Percentiles rank a stretch among this genome's conserved stretches.
Evolutionary conservation across 345 rosid species (phyloP).

Genomic region (Corchorus capsularis): DNA sequence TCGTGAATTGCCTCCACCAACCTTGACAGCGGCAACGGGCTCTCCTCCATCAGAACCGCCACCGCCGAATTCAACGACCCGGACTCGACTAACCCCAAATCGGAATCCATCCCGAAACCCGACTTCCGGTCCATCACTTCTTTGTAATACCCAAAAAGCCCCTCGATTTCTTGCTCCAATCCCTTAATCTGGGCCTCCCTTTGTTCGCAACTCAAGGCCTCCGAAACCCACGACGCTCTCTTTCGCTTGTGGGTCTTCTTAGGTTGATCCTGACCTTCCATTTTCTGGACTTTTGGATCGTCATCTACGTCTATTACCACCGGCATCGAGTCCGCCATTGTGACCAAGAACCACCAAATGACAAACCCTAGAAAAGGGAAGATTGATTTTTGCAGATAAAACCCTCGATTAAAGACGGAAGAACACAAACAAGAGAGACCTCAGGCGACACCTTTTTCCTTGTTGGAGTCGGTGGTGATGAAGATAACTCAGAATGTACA

Average conservation of each 20-base stretch:
- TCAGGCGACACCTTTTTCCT: neutral
- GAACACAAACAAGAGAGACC: neutral
- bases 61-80: slow-evolving; percentile 50
- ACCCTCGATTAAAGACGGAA: neutral
- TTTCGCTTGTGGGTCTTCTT: slow-evolving; percentile 60
- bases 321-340: slow-evolving; percentile 29
- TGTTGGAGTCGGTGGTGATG: too few relatives aligned
- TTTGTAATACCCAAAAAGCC: slow-evolving; percentile 55
- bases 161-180: slow-evolving; percentile 46
- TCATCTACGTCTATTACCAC: slow-evolving; percentile 21
- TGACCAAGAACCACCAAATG: slow-evolving; percentile 8
- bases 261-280: slow-evolving; percentile 25
- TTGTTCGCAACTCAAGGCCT: slow-evolving; percentile 36
- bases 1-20: slow-evolving; percentile 56
- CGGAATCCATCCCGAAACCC: slow-evolving; percentile 34
- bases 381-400: neutral
- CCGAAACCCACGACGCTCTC: slow-evolving; percentile 37
- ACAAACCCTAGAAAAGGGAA: neutral
- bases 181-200: slow-evolving; percentile 45
- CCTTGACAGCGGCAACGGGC: slow-evolving; percentile 54
- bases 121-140: slow-evolving; percentile 40
- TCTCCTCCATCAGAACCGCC: slow-evolving; percentile 78
- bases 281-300: slow-evolving; percentile 14
- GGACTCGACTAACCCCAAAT: slow-evolving; percentile 26
- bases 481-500: too few relatives aligned